Conservation (phyloP, 2,329 filamentous ascomycete species). For the Ophiobolus disseminans region DNA sequence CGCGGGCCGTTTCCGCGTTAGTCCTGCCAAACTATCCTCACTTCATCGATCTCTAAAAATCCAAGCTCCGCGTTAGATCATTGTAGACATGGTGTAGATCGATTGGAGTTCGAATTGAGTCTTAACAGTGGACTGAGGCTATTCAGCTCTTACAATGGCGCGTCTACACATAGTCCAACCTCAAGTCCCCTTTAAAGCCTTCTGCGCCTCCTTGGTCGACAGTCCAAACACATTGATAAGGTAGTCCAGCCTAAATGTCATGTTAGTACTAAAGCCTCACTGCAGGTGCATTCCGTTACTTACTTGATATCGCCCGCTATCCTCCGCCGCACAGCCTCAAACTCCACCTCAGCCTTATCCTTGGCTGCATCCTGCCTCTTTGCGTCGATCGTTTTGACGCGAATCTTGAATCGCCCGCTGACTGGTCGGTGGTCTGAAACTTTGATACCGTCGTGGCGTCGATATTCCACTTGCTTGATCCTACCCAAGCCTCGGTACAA, state of each 20-base stretch:
- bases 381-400: constrained; percentile 80
- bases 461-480: constrained; percentile 87
- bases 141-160: too few species aligned
- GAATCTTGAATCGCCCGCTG: constrained; percentile 80
- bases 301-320: constrained; percentile 79
- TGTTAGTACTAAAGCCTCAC: constrained; percentile 2
- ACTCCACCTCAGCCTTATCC: constrained; percentile 76
- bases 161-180: constrained; percentile 2
- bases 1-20: not conserved
- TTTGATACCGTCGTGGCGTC: constrained; percentile 79
- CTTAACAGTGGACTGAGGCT: too few species aligned
- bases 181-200: constrained; percentile 45
- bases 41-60: too few species aligned
- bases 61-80: too few species aligned
- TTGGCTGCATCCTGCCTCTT: constrained; percentile 70
- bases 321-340: constrained; percentile 73
- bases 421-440: constrained; percentile 95
- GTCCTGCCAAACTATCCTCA: too few species aligned
- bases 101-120: too few species aligned
- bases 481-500: constrained; percentile 83
- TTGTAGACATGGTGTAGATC: too few species aligned
- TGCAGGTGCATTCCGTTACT: constrained; percentile 49
- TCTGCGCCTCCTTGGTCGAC: constrained; percentile 60
- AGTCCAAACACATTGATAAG: constrained; percentile 68
- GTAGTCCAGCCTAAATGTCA: constrained; percentile 65